Conservation (phyloP, 345 rosid genomes). For the Odontarrhena argentea region DNA sequence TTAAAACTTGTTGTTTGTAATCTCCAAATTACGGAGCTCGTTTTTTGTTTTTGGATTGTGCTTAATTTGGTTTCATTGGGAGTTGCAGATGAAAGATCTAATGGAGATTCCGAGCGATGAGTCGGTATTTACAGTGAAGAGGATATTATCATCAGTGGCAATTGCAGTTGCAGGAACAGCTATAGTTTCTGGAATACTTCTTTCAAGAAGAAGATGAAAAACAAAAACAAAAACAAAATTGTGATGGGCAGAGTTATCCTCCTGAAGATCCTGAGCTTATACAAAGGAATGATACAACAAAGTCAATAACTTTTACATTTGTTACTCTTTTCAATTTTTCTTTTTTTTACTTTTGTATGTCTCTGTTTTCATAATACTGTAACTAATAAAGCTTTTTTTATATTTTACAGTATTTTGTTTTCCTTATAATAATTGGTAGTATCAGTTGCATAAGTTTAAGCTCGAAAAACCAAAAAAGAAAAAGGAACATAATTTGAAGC, state of each 20-base stretch:
- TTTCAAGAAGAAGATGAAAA: slow-evolving; percentile 57
- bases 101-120: slow-evolving; percentile 61
- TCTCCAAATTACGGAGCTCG: slow-evolving; percentile 13
- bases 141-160: slow-evolving; percentile 68
- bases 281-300: slow-evolving; percentile 31
- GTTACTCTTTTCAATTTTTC: not conserved
- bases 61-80: not conserved
- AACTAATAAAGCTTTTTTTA: not conserved
- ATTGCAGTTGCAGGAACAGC: slow-evolving; percentile 72
- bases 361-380: not conserved
- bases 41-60: not conserved
- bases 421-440: not conserved
- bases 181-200: slow-evolving; percentile 63
- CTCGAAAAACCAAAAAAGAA: too few relatives aligned
- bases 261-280: slow-evolving; percentile 24
- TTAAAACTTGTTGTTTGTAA: not conserved
- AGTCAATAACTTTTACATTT: slow-evolving; percentile 19
- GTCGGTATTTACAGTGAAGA: slow-evolving; percentile 47
- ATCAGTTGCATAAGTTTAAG: too few relatives aligned
- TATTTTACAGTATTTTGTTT: not conserved
- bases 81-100: slow-evolving; percentile 64
- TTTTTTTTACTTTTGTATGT: not conserved
- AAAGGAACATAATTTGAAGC: too few relatives aligned
- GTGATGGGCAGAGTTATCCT: slow-evolving; percentile 19
- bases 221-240: not conserved